A percentile compares a stretch with the other conserved stretches of the same genome.
Evolutionary conservation across 345 rosid genomes (phyloP).

Genomic region (Diplotaxis tenuifolia): DNA sequence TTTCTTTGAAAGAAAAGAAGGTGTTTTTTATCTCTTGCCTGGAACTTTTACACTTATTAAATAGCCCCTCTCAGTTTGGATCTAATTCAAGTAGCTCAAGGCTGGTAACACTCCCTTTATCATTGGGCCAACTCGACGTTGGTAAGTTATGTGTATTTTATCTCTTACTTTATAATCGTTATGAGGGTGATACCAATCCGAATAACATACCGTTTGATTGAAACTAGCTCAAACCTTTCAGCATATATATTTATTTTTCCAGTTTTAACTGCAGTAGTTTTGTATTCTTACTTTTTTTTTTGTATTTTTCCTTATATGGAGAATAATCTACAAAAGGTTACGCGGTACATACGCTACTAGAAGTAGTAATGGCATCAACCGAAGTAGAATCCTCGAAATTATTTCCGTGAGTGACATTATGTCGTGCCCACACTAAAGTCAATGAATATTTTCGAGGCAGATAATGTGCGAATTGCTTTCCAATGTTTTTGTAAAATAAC

Average conservation of each 20-base stretch:
- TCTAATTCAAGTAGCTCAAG: no score
- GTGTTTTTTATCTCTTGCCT: background rate
- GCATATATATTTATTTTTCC: background rate
- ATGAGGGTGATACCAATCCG: background rate
- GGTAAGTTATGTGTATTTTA: background rate
- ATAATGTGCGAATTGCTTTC: slow-evolving; percentile 21
- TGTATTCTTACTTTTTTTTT: no score
- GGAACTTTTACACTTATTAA: no score
- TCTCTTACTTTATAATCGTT: background rate
- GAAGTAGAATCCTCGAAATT: slow-evolving; percentile 9
- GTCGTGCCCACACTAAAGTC: slow-evolving; percentile 33
- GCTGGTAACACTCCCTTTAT: no score
- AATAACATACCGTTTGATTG: background rate
- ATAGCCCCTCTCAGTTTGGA: no score
- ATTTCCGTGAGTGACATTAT: slow-evolving; percentile 11
- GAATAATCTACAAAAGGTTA: background rate
- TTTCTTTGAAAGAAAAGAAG: no score
- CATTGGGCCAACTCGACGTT: no score
- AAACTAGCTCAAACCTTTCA: background rate
- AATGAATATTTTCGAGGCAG: slow-evolving; percentile 9
- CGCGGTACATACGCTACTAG: slow-evolving; percentile 31
- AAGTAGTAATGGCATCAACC: slow-evolving; percentile 23
- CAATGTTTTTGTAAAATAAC: slow-evolving; percentile 14
- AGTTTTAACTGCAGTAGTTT: background rate
- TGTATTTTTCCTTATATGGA: background rate